Evolutionary conservation across 352 stramenopile species (phyloP), one percentile per base, ranked within the genome.

Genomic region (Aphanomyces euteiches): DNA sequence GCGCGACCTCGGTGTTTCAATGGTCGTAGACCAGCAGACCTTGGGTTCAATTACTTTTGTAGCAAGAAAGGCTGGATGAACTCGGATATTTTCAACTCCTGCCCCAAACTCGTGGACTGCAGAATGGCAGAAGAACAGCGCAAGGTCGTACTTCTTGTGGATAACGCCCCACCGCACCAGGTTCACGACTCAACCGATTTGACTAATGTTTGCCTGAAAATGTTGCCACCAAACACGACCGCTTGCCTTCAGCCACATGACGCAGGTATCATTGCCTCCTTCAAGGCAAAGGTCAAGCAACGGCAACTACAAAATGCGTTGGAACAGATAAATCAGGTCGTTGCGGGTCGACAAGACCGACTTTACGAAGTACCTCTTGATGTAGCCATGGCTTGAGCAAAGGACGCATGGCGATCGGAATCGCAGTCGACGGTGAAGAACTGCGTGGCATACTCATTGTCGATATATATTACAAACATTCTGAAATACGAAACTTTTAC

Each of bases 321-420:
- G 15, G 43, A 48, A 15, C 43, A 48, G 43, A 48, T 48, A 8
- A 48, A 48, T 15, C 15, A 8, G 43, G 43, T 48, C 8, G 15
- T 48, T 48, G 43, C 43, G 8, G 43, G 43, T 48, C 43, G 43
- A 8, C 8, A 58, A 58, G 50, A 58, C 50, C 17, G 50, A 5
- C 12, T 58, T 13, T 58, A 58, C 12, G 50, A 58, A 58, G 50
- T 58, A 58, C 50, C 21, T 58, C 50, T 58, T n/a, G 50, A 58
- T 58, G 21, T 58, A 7, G 50, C 50, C 7, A 34, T 58, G 50
- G 50, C 15, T 13, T 58, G 21, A 21, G 50, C 50, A 7, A 58
- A 58, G 17, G 50, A 58, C 12, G 50, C 50, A 34, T 58, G 50
- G 50, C 6, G 6, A 34, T 58, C 12, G 21, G 21, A 36, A 21